phyloP scores from a whole-genome alignment of 352 stramenopile genomes.

The Thalassiosira livingstoniorum region DNA sequence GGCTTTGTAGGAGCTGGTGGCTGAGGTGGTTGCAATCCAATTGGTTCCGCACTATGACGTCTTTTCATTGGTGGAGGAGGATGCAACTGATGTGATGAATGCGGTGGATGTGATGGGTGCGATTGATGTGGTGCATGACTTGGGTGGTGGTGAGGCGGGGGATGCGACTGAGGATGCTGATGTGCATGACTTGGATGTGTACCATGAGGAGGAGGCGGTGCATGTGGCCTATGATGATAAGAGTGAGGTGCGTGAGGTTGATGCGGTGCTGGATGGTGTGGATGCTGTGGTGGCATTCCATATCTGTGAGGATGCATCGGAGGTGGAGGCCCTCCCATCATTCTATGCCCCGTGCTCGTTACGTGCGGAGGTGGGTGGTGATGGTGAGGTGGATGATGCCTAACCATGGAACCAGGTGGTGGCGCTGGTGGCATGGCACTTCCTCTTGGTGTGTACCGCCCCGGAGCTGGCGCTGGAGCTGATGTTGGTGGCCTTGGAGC shows the following conservation, averaged over 20 bases:
- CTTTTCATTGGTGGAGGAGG: too few species aligned
- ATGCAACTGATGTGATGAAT: too few species aligned
- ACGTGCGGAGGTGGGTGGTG: neutral
- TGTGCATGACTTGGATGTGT: neutral
- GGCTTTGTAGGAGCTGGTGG: too few species aligned
- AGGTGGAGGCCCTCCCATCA: neutral
- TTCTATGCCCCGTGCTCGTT: neutral
- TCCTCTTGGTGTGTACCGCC: too few species aligned
- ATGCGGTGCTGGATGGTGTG: neutral
- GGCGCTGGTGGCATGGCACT: neutral
- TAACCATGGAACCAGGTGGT: too few species aligned
- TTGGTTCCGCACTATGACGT: too few species aligned
- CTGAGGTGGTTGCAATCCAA: too few species aligned
- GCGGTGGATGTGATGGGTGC: constrained; percentile 6
- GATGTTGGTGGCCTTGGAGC: neutral
- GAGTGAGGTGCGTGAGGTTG: constrained; percentile 15
- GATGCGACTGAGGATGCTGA: neutral
- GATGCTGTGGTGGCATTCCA: neutral
- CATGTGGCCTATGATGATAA: constrained; percentile 1
- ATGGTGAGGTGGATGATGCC: too few species aligned
- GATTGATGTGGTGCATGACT: neutral
- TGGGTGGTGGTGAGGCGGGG: neutral
- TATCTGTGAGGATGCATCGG: neutral
- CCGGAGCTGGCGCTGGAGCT: too few species aligned
- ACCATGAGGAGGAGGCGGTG: constrained; percentile 1